Base-by-base conservation (phyloP, 2,329 filamentous ascomycete genomes). In the Phialophora verrucosa region DNA sequence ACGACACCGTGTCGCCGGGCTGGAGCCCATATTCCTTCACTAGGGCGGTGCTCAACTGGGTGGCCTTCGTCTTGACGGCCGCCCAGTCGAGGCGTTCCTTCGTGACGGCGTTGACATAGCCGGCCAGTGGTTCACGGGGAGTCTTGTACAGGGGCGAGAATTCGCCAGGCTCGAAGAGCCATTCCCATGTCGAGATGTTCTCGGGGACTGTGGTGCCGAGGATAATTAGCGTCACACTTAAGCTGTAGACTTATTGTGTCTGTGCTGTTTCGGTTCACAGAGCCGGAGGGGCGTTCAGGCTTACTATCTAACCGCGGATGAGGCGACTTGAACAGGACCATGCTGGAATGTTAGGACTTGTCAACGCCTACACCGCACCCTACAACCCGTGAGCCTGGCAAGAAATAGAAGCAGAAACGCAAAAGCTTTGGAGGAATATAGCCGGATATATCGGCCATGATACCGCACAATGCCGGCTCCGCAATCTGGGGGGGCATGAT, bases 21-120 rank as follows among this genome's bases (percentile, higher is more conserved):
- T 81, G 72, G 35, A 90, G 78, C 1, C 82, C 83, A 77, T 86
- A 85, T 10, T 83, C 80, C 64, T 80, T 83, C 11, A 84, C 81
- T 23, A 90, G 78, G 0, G 86, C 85, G 0, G 87, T 89, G 1
- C 86, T 88, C 23, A 90, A 79, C 64, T 84, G 80, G 0, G 83
- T 88, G 0, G 86, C 83, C 55, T 83, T 81, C 2, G 81, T 77
- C 70, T 87, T 88, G 55, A 90, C 82, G 20, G 87, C 76, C 11
- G 77, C 76, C 80, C 83, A 90, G 65, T 82, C 82, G 25, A 90
- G 78, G 8, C 83, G 81, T 64, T 88, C 84, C 65, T 85, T 83
- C 0, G 87, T 89, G 12, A 80, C 76, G 4, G 83, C 87, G 76
- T 90, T 86, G 38, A 83, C 82, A 73, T 85, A 88, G 4, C 83